Percentiles rank a stretch among this genome's conserved stretches.
Evolutionary conservation across 2,329 filamentous ascomycete genomes (phyloP).

Genomic region (Fusarium tjaetaba): DNA sequence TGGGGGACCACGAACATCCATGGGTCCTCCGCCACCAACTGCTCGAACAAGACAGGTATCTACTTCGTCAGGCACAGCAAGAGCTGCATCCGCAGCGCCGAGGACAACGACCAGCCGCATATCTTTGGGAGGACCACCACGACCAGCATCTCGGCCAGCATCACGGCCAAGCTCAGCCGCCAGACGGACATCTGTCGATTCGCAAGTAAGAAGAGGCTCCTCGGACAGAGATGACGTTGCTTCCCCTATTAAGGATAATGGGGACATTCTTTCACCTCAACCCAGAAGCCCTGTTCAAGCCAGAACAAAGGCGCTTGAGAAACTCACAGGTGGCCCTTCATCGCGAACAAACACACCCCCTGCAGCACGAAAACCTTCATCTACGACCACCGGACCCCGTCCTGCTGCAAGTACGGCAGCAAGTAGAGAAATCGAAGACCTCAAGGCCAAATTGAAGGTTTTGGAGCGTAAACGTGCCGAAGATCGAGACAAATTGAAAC

Average conservation of each 20-base stretch:
- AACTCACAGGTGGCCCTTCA: slow-evolving; percentile 55
- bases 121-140: slow-evolving; percentile 51
- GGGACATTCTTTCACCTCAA: slow-evolving; percentile 60
- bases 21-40: slow-evolving; percentile 69
- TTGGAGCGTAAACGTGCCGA: slow-evolving; percentile 89
- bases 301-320: slow-evolving; percentile 63
- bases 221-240: slow-evolving; percentile 50
- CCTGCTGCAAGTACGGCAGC: slow-evolving; percentile 60
- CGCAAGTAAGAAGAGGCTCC: slow-evolving; percentile 55
- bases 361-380: slow-evolving; percentile 42
- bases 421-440: slow-evolving; percentile 80
- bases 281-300: slow-evolving; percentile 61
- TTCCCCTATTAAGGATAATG: slow-evolving; percentile 61
- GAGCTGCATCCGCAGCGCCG: slow-evolving; percentile 46
- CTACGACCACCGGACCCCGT: slow-evolving; percentile 44
- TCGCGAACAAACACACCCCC: slow-evolving; percentile 47
- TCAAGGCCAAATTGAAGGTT: slow-evolving; percentile 87
- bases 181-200: slow-evolving; percentile 59
- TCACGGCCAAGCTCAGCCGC: slow-evolving; percentile 52
- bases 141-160: slow-evolving; percentile 45
- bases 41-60: slow-evolving; percentile 58
- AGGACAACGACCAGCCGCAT: slow-evolving; percentile 55
- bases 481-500: slow-evolving; percentile 85
- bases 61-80: slow-evolving; percentile 52
- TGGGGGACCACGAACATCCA: slow-evolving; percentile 67